Evolutionary conservation across 306 rosid genomes (phyloP), one percentile per base, ranked within the genome.

Genomic region (Vachellia pachyceras): DNA sequence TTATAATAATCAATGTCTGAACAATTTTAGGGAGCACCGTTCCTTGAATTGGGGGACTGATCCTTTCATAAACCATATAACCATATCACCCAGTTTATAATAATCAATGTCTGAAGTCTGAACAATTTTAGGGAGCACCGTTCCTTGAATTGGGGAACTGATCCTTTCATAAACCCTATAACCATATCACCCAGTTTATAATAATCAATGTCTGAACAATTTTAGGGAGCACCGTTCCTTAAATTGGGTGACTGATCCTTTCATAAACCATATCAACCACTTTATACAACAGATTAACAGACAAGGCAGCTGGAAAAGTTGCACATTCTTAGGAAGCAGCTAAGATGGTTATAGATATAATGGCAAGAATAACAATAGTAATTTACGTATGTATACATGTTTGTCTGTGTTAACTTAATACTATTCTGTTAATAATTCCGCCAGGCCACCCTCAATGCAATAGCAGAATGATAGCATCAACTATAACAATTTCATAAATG

Each of bases 381-480:
- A 47, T 25, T 13, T 15, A 29, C 14, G 45, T 39, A 14, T 10
- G 18, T 20, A 41, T 20, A 10, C 13, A 25, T 69, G 55, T 41
- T 45, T 5, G 14, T 41, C 45, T 41, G 20, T n/a, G 73, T 18
- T 7, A 68, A 41, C 7, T 57, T 18, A 67, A 69, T 25, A 42
- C 33, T 25, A 68, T 52, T 60, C 35, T n/a, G 49, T 46, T 79
- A 37, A 79, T 73, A 44, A 79, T 47, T 47, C 33, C 73, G 68
- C 49, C 67, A 41, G 36, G 36, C 49, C 20, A 55, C 46, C 49
- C 5, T 20, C 54, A 40, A 40, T 69, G 37, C 69, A 60, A 68
- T 22, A 37, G 65, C 66, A 67, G 77, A 42, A 22, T 33, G 20
- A 37, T 15, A 73, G 54, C 44, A 18, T 18, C 72, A 84, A 33